Conservation (phyloP, 768 basidiomycete species). For the Basidioascus undulatus region DNA sequence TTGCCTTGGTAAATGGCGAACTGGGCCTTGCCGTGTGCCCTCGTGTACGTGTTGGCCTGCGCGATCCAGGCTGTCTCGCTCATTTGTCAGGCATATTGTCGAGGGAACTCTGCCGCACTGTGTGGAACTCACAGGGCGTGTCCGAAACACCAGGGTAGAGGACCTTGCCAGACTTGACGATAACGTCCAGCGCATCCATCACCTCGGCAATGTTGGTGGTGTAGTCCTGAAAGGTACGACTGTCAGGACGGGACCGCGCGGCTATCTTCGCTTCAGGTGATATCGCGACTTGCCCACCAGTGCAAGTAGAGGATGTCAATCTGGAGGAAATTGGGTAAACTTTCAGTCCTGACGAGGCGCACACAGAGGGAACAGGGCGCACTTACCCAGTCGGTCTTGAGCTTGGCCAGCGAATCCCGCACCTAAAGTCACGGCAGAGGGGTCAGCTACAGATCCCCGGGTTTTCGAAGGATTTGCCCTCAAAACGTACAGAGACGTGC, state of each 20-base stretch:
- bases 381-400: constrained; percentile 36
- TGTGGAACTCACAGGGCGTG: constrained; percentile 27
- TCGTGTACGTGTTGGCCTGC: constrained; percentile 28
- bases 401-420: constrained; percentile 26
- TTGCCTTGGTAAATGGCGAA: constrained; percentile 32
- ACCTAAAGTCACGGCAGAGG: constrained; percentile 9
- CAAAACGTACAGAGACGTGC: constrained; percentile 20
- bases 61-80: constrained; percentile 32
- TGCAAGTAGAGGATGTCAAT: constrained; percentile 28
- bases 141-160: constrained; percentile 30
- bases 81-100: constrained; percentile 23
- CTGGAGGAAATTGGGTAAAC: no score
- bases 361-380: no score
- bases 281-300: constrained; percentile 16
- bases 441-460: background rate
- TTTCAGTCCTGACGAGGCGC: no score
- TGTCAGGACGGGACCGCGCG: background rate
- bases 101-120: constrained; percentile 25
- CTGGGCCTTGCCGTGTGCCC: constrained; percentile 26
- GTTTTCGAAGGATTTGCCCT: background rate
- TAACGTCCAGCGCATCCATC: constrained; percentile 29
- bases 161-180: constrained; percentile 30
- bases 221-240: constrained; percentile 20
- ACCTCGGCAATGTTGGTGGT: constrained; percentile 31
- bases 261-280: background rate